phyloP scores from a whole-genome alignment of 2,329 filamentous ascomycete species.

The Beauveria bassiana region DNA sequence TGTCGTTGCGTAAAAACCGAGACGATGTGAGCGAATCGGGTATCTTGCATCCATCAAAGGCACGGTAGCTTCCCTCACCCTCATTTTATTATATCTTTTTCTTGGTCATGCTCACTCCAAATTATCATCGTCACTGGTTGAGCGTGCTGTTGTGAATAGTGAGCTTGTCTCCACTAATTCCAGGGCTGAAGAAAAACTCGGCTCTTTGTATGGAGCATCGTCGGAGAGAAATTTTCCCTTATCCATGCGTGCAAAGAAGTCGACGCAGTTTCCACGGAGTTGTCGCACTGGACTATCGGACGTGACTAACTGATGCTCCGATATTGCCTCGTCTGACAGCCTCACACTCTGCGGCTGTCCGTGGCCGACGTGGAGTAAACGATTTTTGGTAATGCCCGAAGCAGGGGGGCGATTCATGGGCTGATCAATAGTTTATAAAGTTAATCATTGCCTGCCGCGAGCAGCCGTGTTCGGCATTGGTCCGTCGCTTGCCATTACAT shows the following conservation, averaged over 20 bases:
- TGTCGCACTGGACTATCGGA: neutral
- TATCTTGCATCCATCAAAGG: too few relatives aligned
- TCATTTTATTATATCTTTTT: too few relatives aligned
- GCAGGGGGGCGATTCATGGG: neutral
- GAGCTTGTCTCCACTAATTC: too few relatives aligned
- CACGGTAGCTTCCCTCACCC: too few relatives aligned
- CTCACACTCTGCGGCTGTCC: too few relatives aligned
- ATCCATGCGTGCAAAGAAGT: neutral
- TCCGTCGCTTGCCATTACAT: neutral
- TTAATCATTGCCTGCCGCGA: neutral
- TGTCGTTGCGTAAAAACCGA: too few relatives aligned
- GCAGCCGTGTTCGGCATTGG: neutral
- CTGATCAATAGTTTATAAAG: neutral
- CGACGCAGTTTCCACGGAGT: neutral
- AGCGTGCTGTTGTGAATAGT: too few relatives aligned
- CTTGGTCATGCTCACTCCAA: too few relatives aligned
- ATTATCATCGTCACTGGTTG: too few relatives aligned
- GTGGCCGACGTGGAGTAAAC: neutral
- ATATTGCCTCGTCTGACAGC: neutral
- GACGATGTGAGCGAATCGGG: too few relatives aligned
- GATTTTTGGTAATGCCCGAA: neutral
- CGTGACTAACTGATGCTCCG: neutral
- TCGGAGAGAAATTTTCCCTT: neutral
- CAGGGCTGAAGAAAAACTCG: neutral
- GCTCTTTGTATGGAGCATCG: neutral